These are phyloP conservation scores for Umbelopsis ramanniana DNA, from an alignment of 192 early-diverging fungal species.

Conservation along the genomic window DNA sequence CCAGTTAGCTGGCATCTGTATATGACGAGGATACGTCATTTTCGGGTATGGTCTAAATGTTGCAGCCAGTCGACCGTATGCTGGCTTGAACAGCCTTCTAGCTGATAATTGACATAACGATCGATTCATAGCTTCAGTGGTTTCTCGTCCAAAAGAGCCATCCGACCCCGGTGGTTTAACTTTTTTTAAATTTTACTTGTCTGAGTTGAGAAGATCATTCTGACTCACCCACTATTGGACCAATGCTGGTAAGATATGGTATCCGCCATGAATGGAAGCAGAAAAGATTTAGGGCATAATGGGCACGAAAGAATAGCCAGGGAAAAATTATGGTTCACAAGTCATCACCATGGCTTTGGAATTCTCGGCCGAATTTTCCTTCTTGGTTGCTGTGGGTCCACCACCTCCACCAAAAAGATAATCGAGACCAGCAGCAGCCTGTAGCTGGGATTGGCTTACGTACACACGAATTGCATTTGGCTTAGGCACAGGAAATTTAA, in stretches of 20 bases:
- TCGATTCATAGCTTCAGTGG: not conserved
- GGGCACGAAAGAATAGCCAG: too few species aligned
- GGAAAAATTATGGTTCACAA: not conserved
- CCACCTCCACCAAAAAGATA: not conserved
- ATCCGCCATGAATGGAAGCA: not conserved
- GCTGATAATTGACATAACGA: conserved; percentile 2
- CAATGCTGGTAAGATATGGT: not conserved
- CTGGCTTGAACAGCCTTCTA: not conserved
- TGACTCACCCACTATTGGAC: not conserved
- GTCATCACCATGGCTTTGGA: not conserved
- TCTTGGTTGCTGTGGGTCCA: conserved; percentile 1
- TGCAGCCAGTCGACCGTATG: not conserved
- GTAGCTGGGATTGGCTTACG: too few species aligned
- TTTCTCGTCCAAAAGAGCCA: not conserved
- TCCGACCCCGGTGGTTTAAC: not conserved
- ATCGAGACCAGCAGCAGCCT: not conserved
- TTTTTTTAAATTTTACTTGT: not conserved
- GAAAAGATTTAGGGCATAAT: not conserved
- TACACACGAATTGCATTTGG: too few species aligned
- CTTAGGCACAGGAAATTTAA: too few species aligned
- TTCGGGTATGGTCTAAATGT: not conserved
- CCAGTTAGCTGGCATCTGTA: not conserved
- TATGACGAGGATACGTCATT: not conserved
- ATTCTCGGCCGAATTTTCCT: conserved; percentile 1
- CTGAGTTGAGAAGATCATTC: conserved; percentile 1